Evolutionary conservation across 164 flowering plant species (phyloP).

Genomic region (Santalum album): DNA sequence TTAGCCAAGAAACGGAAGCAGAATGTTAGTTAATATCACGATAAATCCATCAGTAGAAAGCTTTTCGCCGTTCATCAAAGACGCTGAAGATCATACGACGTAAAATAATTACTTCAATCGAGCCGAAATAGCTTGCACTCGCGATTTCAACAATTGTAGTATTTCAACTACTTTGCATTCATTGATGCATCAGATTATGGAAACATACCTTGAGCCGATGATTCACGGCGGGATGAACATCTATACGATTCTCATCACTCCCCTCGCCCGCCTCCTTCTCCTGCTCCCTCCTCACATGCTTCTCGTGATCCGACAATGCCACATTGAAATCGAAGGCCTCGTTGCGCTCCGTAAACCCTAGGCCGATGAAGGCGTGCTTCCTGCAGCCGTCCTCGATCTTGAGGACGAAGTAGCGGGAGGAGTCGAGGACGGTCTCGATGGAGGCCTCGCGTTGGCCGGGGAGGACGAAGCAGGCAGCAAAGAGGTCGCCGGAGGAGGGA

Average conservation of each 20-base stretch:
- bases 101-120: too few species aligned
- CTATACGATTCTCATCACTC: constrained; percentile 50
- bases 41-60: too few species aligned
- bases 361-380: constrained; percentile 90
- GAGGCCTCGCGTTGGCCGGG: constrained; percentile 83
- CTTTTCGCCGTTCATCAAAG: too few species aligned
- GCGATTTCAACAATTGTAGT: too few species aligned
- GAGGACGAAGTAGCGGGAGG: constrained; percentile 89
- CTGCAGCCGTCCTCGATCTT: constrained; percentile 91
- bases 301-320: constrained; percentile 96
- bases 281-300: constrained; percentile 73
- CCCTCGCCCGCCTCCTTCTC: constrained; percentile 54
- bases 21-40: too few species aligned
- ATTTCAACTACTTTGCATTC: too few species aligned
- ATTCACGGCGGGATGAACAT: constrained; percentile 94
- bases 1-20: too few species aligned
- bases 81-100: too few species aligned
- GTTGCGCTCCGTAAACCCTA: constrained; percentile 86
- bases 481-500: constrained; percentile 82
- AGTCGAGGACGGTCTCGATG: constrained; percentile 89
- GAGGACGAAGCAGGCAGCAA: constrained; percentile 86
- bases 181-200: too few species aligned
- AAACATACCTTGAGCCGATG: constrained; percentile 92
- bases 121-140: too few species aligned
- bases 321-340: constrained; percentile 99